Evolutionary conservation across 2,329 filamentous ascomycete genomes (phyloP).

Genomic region (Ciborinia camelliae): DNA sequence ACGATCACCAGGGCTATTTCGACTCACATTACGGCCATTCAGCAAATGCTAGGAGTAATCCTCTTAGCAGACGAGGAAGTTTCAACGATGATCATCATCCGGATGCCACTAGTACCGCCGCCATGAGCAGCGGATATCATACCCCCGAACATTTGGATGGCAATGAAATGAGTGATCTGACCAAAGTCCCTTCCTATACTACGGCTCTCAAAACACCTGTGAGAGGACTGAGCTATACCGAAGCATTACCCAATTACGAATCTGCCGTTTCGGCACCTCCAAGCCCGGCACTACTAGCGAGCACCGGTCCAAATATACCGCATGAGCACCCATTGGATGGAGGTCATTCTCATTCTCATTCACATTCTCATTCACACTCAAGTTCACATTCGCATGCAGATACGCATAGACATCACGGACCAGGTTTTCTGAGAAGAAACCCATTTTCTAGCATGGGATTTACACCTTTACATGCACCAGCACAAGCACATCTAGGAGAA

Average conservation of each 20-base stretch:
- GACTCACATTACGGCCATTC: constrained; percentile 25
- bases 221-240: constrained; percentile 47
- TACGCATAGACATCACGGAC: constrained; percentile 14
- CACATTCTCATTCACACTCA: background rate
- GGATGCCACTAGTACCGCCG: constrained; percentile 42
- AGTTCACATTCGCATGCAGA: background rate
- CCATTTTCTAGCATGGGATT: constrained; percentile 31
- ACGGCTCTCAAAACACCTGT: constrained; percentile 68
- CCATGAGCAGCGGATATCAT: constrained; percentile 46
- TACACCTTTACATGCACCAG: constrained; percentile 31
- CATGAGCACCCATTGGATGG: constrained; percentile 10
- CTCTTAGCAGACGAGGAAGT: constrained; percentile 45
- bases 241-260: constrained; percentile 64
- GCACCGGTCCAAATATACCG: constrained; percentile 21
- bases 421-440: constrained; percentile 21
- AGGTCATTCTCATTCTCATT: background rate
- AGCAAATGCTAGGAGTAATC: constrained; percentile 33
- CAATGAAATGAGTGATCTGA: constrained; percentile 61
- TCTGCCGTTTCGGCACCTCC: constrained; percentile 55
- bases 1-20: constrained; percentile 26
- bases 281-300: constrained; percentile 30
- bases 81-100: constrained; percentile 5
- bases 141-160: constrained; percentile 56
- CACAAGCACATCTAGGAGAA: constrained; percentile 26
- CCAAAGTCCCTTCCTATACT: constrained; percentile 72